Conservation (phyloP, 768 basidiomycete genomes). For the Phlebiopsis flavidoalba region DNA sequence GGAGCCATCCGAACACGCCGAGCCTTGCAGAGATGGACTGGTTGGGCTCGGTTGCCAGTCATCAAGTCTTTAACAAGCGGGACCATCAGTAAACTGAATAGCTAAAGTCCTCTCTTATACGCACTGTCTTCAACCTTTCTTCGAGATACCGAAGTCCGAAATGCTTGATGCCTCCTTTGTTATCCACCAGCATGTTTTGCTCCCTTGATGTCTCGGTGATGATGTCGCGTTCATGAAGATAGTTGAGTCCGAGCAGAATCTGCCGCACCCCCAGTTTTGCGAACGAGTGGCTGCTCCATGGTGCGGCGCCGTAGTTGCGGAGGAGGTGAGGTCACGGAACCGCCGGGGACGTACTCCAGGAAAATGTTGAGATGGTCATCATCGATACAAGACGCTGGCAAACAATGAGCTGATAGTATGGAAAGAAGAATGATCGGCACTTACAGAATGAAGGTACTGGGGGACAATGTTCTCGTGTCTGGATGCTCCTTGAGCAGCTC, state of each 20-base stretch:
- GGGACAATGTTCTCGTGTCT: slow-evolving; percentile 95
- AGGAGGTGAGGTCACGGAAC: slow-evolving; percentile 78
- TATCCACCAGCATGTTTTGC: slow-evolving; percentile 98
- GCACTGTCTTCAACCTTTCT: slow-evolving; percentile 94
- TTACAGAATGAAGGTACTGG: slow-evolving; percentile 96
- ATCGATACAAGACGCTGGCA: slow-evolving; percentile 86
- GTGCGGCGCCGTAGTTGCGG: slow-evolving; percentile 70
- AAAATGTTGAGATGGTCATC: slow-evolving; percentile 92
- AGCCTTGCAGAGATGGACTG: slow-evolving; percentile 77
- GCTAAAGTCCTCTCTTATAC: slow-evolving; percentile 27
- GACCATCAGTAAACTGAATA: neutral
- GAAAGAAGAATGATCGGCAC: slow-evolving; percentile 25
- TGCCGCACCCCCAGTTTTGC: slow-evolving; percentile 92
- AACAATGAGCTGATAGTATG: neutral
- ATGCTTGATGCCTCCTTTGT: slow-evolving; percentile 98
- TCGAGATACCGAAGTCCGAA: slow-evolving; percentile 94
- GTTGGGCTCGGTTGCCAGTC: slow-evolving; percentile 56
- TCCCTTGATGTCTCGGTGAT: slow-evolving; percentile 99
- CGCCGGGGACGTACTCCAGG: slow-evolving; percentile 94
- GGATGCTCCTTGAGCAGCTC: slow-evolving; percentile 87
- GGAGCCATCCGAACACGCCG: slow-evolving; percentile 99
- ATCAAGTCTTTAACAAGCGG: slow-evolving; percentile 34
- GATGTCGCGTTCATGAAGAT: slow-evolving; percentile 89
- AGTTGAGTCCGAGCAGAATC: slow-evolving; percentile 83
- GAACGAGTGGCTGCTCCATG: slow-evolving; percentile 88